These are phyloP conservation scores for Acacia concinna DNA, from an alignment of 331 rosid species.

Conservation along the genomic window DNA sequence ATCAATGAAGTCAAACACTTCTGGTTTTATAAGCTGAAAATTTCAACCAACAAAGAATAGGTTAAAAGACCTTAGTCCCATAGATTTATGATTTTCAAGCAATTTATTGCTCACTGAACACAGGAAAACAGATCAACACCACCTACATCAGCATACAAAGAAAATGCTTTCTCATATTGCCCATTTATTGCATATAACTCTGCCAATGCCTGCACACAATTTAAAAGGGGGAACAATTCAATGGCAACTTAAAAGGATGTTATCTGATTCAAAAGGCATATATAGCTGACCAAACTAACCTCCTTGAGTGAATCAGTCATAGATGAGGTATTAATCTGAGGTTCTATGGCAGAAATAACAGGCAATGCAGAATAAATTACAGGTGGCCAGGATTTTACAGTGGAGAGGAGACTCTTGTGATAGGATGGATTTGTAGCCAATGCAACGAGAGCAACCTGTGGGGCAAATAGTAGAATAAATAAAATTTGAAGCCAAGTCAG, in stretches of 20 bases:
- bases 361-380: slow-evolving; percentile 72
- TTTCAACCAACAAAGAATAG: slow-evolving; percentile 10
- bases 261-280: slow-evolving; percentile 15
- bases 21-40: slow-evolving; percentile 80
- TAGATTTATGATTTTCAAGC: background rate
- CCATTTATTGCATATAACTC: slow-evolving; percentile 75
- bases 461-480: slow-evolving; percentile 26
- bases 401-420: slow-evolving; percentile 68
- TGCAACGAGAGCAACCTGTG: slow-evolving; percentile 86
- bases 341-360: slow-evolving; percentile 81
- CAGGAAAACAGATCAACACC: slow-evolving; percentile 23
- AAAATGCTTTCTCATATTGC: slow-evolving; percentile 81
- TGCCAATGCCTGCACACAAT: slow-evolving; percentile 62
- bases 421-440: slow-evolving; percentile 76
- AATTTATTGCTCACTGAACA: slow-evolving; percentile 7
- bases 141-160: slow-evolving; percentile 89
- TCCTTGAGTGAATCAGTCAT: slow-evolving; percentile 82
- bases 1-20: slow-evolving; percentile 79
- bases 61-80: background rate
- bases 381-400: slow-evolving; percentile 74
- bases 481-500: background rate
- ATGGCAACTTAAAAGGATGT: background rate
- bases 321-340: slow-evolving; percentile 77
- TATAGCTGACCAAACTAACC: slow-evolving; percentile 46
- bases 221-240: slow-evolving; percentile 3